A percentile compares a stretch with the other conserved stretches of the same genome.
These are phyloP conservation scores for Plantago elongata DNA, from an alignment of 257 asterid genomes.

Conservation along the genomic window DNA sequence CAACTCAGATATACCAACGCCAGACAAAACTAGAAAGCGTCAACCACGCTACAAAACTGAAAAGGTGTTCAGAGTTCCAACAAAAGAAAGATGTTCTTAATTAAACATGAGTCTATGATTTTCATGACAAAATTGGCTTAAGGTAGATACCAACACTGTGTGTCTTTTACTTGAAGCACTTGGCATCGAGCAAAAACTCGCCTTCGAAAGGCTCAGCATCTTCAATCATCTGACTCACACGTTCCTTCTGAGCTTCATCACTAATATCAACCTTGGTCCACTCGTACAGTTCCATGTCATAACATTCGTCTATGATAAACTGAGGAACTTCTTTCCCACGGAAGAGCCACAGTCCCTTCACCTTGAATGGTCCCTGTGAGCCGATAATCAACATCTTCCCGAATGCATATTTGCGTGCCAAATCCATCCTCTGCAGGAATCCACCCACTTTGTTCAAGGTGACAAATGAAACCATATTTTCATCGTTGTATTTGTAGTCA, in stretches of 20 bases:
- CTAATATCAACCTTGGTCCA: slow-evolving; percentile 82
- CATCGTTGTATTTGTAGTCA: slow-evolving; percentile 88
- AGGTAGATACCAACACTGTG: too few relatives aligned
- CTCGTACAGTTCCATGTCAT: slow-evolving; percentile 87
- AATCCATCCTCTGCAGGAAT: slow-evolving; percentile 89
- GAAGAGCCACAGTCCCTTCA: slow-evolving; percentile 92
- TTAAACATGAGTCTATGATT: too few relatives aligned
- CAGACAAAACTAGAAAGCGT: not conserved
- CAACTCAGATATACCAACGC: slow-evolving; percentile 1
- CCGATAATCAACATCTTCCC: slow-evolving; percentile 95
- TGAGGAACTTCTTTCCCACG: slow-evolving; percentile 78
- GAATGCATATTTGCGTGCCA: slow-evolving; percentile 86
- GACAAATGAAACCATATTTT: slow-evolving; percentile 77
- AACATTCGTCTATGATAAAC: slow-evolving; percentile 72
- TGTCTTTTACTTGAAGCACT: slow-evolving; percentile 71
- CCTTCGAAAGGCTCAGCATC: slow-evolving; percentile 93
- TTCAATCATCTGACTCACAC: slow-evolving; percentile 87
- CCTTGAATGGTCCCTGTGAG: slow-evolving; percentile 73
- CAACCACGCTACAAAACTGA: slow-evolving; percentile 5
- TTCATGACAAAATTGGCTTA: too few relatives aligned
- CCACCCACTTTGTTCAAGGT: slow-evolving; percentile 94
- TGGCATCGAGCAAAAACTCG: slow-evolving; percentile 74
- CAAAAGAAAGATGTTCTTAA: not conserved
- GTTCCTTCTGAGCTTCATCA: slow-evolving; percentile 85
- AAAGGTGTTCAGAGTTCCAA: not conserved